Base-by-base conservation (phyloP, 1,284 basidiomycete species). In the Boletus semigastroideus region DNA sequence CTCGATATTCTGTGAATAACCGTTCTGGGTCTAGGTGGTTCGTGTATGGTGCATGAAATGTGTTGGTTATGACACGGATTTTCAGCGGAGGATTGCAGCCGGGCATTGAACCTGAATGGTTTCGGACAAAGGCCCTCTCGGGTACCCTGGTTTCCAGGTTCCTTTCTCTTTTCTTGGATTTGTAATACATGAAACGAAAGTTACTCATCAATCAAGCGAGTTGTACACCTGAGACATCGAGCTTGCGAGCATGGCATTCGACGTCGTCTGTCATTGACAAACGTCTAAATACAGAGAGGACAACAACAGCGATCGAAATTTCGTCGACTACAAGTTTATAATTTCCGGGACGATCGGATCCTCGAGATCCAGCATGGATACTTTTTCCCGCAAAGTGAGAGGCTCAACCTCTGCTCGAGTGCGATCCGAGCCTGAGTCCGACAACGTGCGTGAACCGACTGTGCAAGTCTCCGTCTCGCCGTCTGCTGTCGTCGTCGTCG, bases 321-420 rank as follows among this genome's bases (percentile, higher is more conserved):
- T 7, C 25, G 7, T 25, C 39, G 34, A 34, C 22, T 48, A 60
- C 16, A 52, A 52, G 42, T 41, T 54, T 53, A 68, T 53, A 54
- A 58, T 53, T 16, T 40, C 53, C 1, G 44, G 52, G 49, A 52
- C 30, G 30, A 44, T 53, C 22, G 48, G 42, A 68, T 63, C 65
- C 36, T 69, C 67, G 33, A 66, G 67, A 68, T 57, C 59, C 33
- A 56, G 42, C 40, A 56, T 52, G 33, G 41, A 47, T 40, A 62
- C 55, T 61, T 66, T 69, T 52, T 66, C 65, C 65, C 36, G 64
- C 45, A 68, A 63, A 49, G 34, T 36, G 8, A 49, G 56, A 55
- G 52, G 53, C 19, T 61, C 63, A 47, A 54, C 57, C 54, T 60
- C 64, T 33, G 52, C 43, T 37, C 42, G 52, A 28, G 64, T 66